Evolutionary conservation across 345 rosid genomes (phyloP).

Genomic region (Heritiera fomes): DNA sequence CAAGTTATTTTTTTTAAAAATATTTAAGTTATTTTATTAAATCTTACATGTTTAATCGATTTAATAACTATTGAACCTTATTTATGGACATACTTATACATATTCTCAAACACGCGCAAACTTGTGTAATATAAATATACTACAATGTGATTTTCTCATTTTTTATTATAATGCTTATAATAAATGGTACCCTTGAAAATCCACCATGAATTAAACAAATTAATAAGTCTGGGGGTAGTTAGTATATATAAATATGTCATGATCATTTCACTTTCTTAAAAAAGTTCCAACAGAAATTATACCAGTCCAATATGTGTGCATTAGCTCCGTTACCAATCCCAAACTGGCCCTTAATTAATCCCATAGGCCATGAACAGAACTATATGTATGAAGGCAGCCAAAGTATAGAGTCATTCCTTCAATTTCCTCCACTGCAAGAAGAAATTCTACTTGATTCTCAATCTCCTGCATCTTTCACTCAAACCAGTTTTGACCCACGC

Average conservation of each 20-base stretch:
- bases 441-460: neutral
- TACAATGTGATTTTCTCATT: no score
- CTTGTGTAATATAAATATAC: neutral
- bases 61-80: no score
- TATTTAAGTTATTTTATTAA: no score
- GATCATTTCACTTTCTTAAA: neutral
- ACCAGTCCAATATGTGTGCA: neutral
- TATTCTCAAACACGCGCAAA: neutral
- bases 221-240: neutral
- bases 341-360: neutral
- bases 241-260: neutral
- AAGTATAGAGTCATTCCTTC: slow-evolving; percentile 3
- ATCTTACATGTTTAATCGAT: no score
- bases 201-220: neutral
- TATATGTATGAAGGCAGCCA: neutral
- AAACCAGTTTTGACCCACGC: neutral
- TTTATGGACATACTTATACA: neutral
- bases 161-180: neutral
- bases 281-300: neutral
- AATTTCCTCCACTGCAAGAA: neutral
- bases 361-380: neutral
- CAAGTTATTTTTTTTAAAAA: neutral
- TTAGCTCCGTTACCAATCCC: no score
- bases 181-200: neutral
- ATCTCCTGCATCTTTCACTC: neutral